Percentiles rank a stretch among this genome's conserved stretches.
phyloP scores from a whole-genome alignment of 495 filamentous ascomycete species.

The Aspergillus sclerotioniger region DNA sequence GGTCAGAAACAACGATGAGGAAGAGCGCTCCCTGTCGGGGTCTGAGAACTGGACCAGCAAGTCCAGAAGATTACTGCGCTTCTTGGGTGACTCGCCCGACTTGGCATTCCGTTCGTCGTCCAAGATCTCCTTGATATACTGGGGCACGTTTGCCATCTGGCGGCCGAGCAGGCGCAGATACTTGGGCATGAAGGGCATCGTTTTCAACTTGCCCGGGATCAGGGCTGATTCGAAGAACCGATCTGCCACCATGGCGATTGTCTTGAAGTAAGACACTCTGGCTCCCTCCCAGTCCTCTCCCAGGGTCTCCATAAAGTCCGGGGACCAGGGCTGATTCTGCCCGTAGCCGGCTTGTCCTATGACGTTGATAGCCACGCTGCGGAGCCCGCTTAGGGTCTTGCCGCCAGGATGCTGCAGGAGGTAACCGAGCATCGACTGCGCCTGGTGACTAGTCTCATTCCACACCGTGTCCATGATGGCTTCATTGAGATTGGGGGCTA shows the following conservation, averaged over 20 bases:
- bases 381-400: constrained; percentile 25
- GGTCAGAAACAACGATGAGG: constrained; percentile 21
- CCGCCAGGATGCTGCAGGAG: constrained; percentile 21
- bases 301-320: constrained; percentile 9
- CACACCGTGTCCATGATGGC: constrained; percentile 36
- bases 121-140: constrained; percentile 32
- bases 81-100: constrained; percentile 16
- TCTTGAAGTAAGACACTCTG: constrained; percentile 33
- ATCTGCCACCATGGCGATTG: constrained; percentile 27
- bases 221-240: constrained; percentile 32
- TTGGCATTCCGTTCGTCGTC: constrained; percentile 28
- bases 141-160: constrained; percentile 20
- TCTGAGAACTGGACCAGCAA: constrained; percentile 39
- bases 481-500: constrained; percentile 40
- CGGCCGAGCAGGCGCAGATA: constrained; percentile 27
- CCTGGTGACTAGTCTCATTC: constrained; percentile 34
- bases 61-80: constrained; percentile 36
- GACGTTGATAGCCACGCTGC: constrained; percentile 40
- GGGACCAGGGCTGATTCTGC: constrained; percentile 29
- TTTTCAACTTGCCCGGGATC: constrained; percentile 26
- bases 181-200: constrained; percentile 29
- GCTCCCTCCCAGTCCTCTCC: constrained; percentile 14
- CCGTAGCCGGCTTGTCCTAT: constrained; percentile 39
- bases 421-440: constrained; percentile 27
- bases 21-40: not conserved